Conservation (phyloP, 2,329 filamentous ascomycete species). For the Sporothrix euskadiensis region DNA sequence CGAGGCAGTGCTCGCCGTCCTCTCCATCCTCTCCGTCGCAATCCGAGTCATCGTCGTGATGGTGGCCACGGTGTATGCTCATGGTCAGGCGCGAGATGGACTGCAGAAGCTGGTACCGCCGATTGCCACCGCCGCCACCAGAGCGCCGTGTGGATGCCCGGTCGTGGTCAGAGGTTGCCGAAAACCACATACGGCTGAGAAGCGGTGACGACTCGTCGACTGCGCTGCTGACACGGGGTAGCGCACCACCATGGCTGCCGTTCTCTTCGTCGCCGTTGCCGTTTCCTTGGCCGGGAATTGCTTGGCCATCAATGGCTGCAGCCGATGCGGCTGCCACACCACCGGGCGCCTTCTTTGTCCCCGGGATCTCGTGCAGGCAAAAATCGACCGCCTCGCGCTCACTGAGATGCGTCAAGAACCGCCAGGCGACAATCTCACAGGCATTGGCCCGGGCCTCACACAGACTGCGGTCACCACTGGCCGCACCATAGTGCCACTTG, state of each 20-base stretch:
- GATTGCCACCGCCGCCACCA: constrained; percentile 44
- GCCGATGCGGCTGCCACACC: constrained; percentile 27
- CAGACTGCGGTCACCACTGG: constrained; percentile 64
- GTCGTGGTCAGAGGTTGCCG: neutral
- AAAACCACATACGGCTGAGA: constrained; percentile 29
- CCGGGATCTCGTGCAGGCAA: constrained; percentile 71
- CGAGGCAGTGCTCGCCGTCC: constrained; percentile 48
- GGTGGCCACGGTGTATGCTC: constrained; percentile 43
- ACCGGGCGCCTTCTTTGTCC: constrained; percentile 36
- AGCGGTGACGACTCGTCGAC: constrained; percentile 31
- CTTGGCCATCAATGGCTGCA: neutral
- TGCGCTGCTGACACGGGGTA: neutral
- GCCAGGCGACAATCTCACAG: constrained; percentile 80
- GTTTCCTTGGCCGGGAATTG: neutral
- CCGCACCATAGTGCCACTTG: constrained; percentile 70
- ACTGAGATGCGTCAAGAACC: constrained; percentile 69
- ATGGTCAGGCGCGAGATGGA: constrained; percentile 59
- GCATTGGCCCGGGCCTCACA: constrained; percentile 69
- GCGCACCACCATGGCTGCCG: neutral
- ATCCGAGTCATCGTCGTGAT: constrained; percentile 40
- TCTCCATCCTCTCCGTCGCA: constrained; percentile 51
- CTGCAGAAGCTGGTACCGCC: constrained; percentile 52
- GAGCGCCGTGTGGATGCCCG: constrained; percentile 6
- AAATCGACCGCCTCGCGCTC: constrained; percentile 73
- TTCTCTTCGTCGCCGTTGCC: neutral